Base-by-base conservation (phyloP, 257 asterid genomes). In the Fraxinus excelsior region DNA sequence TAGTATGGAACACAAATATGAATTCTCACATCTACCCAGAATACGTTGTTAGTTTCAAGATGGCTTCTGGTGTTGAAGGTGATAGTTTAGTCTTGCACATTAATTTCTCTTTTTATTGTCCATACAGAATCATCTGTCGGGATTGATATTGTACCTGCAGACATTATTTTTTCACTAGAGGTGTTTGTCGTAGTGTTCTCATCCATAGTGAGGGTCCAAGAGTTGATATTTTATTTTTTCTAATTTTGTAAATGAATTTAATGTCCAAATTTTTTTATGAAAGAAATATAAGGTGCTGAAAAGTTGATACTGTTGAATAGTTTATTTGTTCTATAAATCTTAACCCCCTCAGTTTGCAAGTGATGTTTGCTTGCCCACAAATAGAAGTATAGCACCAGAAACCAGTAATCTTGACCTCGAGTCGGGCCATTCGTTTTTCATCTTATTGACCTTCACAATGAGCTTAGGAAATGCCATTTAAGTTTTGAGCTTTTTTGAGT, bases 1-100 rank as follows among this genome's bases (percentile, higher is more conserved):
- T 87, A 75, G 87, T 96, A 60, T 96, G 99, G 99, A 87, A 84
- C 87, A 92, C 91, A 95, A 90, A 96, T 83, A 80, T 85, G 85
- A 86, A 77, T 83, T 80, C 98, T 79, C 98, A 93, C 75, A 87
- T 96, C 85, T 88, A 84, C 79, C 97, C 99, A 1, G 99, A 96
- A 83, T 91, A 72, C 75, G 88, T 85, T 67, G 84, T 96, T 82
- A 88, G 96, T 87, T 96, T 93, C 97, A 88, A 91, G 91, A 51
- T 87, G 82, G 72, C 91, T 75, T 81, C 96, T 72, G 78, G 88
- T 79, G 79, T 80, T 75, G 89, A 84, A 89, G 93, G 93, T 88
- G 85, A 86, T 75, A 8, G 68, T 86, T 75, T 40, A 7, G 32
- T 69, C 44, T 26, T 78, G 83, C 81, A 53, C 75, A 70, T 74